Base-by-base conservation (phyloP, 176 grass and related monocot genomes). In the Ensete glaucum region DNA sequence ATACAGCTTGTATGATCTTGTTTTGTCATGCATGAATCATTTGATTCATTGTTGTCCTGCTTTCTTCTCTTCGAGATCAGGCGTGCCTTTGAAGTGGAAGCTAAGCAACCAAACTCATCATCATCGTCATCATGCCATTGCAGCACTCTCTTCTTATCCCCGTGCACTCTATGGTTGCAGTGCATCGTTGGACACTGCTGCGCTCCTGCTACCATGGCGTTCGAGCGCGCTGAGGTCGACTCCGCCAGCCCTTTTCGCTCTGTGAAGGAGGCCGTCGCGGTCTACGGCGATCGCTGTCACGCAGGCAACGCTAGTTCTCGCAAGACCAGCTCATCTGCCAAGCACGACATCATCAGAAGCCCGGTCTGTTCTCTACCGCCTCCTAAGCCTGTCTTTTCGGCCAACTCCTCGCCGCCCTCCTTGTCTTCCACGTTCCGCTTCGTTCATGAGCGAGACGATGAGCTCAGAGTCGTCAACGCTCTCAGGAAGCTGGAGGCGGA, bases 21-120 rank as follows among this genome's bases (percentile, higher is more conserved):
- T 43, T 43, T 43, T 43, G 34, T 43, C 34, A 5, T 43, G 34
- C 34, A 43, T 43, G 34, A 43, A 43, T 43, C 34, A 43, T 43
- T 5, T 43, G 34, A 43, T 43, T 43, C 34, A 4, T 43, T 43
- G 34, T 43, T 11, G 11, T 65, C 63, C 62, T 65, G 1, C 24
- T 65, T 2, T 5, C 10, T 12, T n/a, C 25, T 65, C 63, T 25
- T 65, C 34, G 34, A 43, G 34, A 43, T 43, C 5, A 43, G 4
- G 34, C 34, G 34, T 43, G 34, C 63, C 63, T 84, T 83, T 82
- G 76, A 84, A 87, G 88, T 90, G 86, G 84, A 87, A 90, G 88
- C 88, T 17, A 90, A 90, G 88, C 79, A 85, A 84, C 9, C 29
- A 49, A 50, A 76, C 17, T 78, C n/a, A 26, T 21, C 53, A 83